A percentile compares a stretch with the other conserved stretches of the same genome.
These are phyloP conservation scores for Vitis hybrid DNA, from an alignment of 177 flowering plant genomes.

Conservation along the genomic window DNA sequence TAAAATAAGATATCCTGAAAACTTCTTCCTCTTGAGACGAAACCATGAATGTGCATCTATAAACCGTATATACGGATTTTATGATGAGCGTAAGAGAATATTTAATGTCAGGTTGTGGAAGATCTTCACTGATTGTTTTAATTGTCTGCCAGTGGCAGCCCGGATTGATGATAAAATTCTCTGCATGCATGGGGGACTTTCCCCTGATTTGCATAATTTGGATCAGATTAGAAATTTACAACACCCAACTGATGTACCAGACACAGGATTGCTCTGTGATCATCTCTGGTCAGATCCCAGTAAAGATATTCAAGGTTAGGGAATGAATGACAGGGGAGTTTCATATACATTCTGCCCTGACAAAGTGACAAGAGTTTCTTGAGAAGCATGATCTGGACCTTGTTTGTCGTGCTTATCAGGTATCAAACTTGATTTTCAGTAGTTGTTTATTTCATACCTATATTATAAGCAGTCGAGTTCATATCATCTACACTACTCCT, in stretches of 20 bases:
- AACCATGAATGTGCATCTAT: conserved; percentile 73
- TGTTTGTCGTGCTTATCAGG: conserved; percentile 69
- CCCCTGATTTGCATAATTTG: conserved; percentile 55
- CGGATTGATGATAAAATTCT: conserved; percentile 63
- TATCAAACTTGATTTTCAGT: conserved; percentile 8
- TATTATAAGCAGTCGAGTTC: not conserved
- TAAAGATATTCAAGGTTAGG: conserved; percentile 61
- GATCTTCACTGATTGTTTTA: conserved; percentile 52
- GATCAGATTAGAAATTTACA: conserved; percentile 52
- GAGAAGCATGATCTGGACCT: conserved; percentile 63
- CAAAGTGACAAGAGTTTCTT: conserved; percentile 54
- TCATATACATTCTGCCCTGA: conserved; percentile 64
- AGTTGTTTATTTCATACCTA: too few species aligned
- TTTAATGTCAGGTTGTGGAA: conserved; percentile 59
- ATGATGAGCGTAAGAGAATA: conserved; percentile 65
- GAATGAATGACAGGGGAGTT: conserved; percentile 64
- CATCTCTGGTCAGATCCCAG: conserved; percentile 72
- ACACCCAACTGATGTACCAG: conserved; percentile 67
- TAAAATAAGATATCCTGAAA: conserved; percentile 58
- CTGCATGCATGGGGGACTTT: conserved; percentile 74
- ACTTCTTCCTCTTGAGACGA: conserved; percentile 62
- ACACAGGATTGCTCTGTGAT: conserved; percentile 64
- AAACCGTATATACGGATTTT: conserved; percentile 66
- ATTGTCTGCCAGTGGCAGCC: conserved; percentile 63
- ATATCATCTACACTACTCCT: not conserved